Evolutionary conservation across 129 eudicot genomes (phyloP), one percentile per base, ranked within the genome.

Genomic region (Calendula officinalis): DNA sequence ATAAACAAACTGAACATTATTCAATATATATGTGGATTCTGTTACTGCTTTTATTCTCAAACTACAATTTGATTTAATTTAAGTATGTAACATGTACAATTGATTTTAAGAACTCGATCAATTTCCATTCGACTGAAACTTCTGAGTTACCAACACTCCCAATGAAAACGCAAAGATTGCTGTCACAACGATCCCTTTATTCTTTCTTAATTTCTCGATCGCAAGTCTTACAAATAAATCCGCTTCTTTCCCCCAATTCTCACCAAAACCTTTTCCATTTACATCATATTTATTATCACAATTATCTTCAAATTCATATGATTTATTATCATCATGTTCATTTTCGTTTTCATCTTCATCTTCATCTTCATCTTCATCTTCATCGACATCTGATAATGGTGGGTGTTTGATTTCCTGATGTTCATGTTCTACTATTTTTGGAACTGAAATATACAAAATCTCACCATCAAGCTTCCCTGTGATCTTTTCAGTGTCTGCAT

Each of bases 161-260:
- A 86, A 49, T 2, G 95, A 75, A 78, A 86, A 86, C 62, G 89
- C 84, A 55, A 86, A 45, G 56, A 83, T 65, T 36, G 84, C 88
- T 7, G 82, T 75, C 15, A 69, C 56, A 8, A 83, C 58, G 61
- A 80, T 61, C 67, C 74, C 76, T 65, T 80, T 83, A 62, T 80
- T 80, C 69, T 72, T 70, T 16, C 6, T 71, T 34, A 86, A 52
- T 44, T 73, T 80, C 54, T 65, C 72, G 2, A 67, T 64, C 32
- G 77, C 74, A 30, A 71, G 62, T 68, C n/a, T 46, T 66, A 77
- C 17, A 62, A 66, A 15, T 12, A 70, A 35, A 8, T 77, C 68
- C 34, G 63, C 57, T n/a, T 52, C 76, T 34, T 71, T 60, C 38
- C 65, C 68, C 83, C 79, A 74, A 11, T 27, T 22, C 38, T 55